Evolutionary conservation across 495 filamentous ascomycete genomes (phyloP), one percentile per base, ranked within the genome.

Genomic region (Cairneyella variabilis): DNA sequence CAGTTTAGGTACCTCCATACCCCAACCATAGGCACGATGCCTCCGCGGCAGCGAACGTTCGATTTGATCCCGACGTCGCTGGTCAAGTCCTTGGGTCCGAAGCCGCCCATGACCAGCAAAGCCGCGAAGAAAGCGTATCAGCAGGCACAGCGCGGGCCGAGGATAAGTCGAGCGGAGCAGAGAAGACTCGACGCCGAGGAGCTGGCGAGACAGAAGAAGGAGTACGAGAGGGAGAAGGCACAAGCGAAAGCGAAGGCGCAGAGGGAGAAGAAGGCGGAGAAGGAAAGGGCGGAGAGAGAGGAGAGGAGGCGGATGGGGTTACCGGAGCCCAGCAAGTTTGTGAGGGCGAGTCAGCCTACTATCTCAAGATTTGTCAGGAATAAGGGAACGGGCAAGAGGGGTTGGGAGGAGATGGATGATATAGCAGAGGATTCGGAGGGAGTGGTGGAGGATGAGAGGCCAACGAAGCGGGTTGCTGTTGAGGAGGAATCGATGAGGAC

Each of bases 21-120:
- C 10, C 22, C 32, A 51, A 22, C 51, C 61, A 56, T 57, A 44
- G 26, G 25, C 47, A 72, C 25, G 16, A 76, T 76, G 74, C 60
- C 72, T 22, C 58, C 63, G 39, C 57, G 67, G 42, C 68, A 69
- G 52, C 69, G 65, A 25, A 64, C 62, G 9, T 66, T 76, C 44
- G 72, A 76, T 28, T 73, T 77, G 16, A 45, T 64, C 5, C 62
- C 62, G 10, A 68, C 76, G 65, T 55, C 70, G 0, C 26, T 58
- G 30, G 43, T 46, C 10, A 44, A 34, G 14, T 28, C 51, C 1
- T 28, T 36, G 67, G 58, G 68, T 62, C 16, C 68, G 67, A 36
- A 69, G 66, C 60, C 72, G 66, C 54, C 71, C 65, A 55, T 77
- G 62, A 76, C 64, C 71, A 76, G 52, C 70, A 75, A 71, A 71